phyloP scores from a whole-genome alignment of 305 asterid genomes.

The Fraxinus nigra region DNA sequence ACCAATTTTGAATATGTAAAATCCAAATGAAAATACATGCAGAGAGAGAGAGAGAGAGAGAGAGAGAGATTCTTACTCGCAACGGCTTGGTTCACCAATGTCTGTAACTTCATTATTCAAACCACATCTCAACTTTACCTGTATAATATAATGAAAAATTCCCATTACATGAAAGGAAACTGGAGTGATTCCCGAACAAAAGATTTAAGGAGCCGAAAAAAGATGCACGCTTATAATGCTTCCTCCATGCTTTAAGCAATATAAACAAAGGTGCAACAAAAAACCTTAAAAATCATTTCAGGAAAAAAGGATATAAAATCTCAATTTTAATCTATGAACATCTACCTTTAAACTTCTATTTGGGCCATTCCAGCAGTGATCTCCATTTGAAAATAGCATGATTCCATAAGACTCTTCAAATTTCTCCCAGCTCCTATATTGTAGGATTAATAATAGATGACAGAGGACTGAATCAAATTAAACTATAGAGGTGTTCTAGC shows the following conservation, averaged over 20 bases:
- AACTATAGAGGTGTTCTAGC: background rate
- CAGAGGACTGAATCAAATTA: constrained; percentile 3
- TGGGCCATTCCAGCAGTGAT: constrained; percentile 98
- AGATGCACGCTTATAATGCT: background rate
- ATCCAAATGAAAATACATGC: background rate
- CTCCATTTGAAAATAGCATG: constrained; percentile 79
- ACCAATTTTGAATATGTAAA: background rate
- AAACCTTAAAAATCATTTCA: background rate
- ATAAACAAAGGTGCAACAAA: background rate
- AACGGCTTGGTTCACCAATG: constrained; percentile 96
- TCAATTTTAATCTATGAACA: background rate
- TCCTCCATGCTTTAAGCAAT: constrained; percentile 17
- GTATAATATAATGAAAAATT: constrained; percentile 16
- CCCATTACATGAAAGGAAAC: background rate
- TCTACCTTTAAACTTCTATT: constrained; percentile 85
- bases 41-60: background rate
- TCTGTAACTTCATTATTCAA: constrained; percentile 75
- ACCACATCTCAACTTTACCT: constrained; percentile 92
- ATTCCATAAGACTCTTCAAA: constrained; percentile 74
- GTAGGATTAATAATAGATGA: constrained; percentile 21
- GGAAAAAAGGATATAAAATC: constrained; percentile 14
- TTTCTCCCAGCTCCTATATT: constrained; percentile 80
- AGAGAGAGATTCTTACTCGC: constrained; percentile 67
- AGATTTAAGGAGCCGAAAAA: background rate
- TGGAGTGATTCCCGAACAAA: background rate